A percentile compares a stretch with the other conserved stretches of the same genome.
Evolutionary conservation across 2,329 filamentous ascomycete species (phyloP).

Genomic region (Phialocephala sp.): DNA sequence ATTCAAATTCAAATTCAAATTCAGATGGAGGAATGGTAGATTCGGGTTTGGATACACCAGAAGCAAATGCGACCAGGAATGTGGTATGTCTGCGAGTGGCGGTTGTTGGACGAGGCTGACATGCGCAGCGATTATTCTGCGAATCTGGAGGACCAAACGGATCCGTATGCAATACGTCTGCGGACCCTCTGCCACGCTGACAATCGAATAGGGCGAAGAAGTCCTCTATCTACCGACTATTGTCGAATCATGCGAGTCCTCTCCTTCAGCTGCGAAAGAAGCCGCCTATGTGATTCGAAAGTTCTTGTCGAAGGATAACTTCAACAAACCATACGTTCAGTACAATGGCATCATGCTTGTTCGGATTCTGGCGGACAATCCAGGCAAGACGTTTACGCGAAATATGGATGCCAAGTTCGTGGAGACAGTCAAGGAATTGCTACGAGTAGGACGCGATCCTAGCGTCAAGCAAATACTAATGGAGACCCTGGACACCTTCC

Average conservation of each 20-base stretch:
- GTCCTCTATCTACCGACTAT: conserved; percentile 91
- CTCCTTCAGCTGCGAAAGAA: conserved; percentile 81
- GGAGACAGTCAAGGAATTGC: conserved; percentile 73
- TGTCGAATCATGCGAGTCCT: conserved; percentile 93
- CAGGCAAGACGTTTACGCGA: conserved; percentile 86
- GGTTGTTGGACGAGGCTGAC: conserved; percentile 19
- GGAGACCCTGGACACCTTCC: conserved; percentile 83
- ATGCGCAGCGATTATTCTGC: conserved; percentile 75
- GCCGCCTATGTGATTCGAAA: conserved; percentile 83
- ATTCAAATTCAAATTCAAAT: conserved; percentile 13
- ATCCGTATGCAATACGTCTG: conserved; percentile 50
- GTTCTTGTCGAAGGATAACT: conserved; percentile 77
- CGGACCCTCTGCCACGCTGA: conserved; percentile 22
- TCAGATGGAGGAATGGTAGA: conserved; percentile 30
- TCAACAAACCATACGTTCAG: conserved; percentile 70
- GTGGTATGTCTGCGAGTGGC: conserved; percentile 59
- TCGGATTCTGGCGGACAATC: conserved; percentile 91
- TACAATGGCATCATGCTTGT: conserved; percentile 97
- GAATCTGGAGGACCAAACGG: conserved; percentile 69
- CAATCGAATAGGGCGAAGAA: conserved; percentile 72
- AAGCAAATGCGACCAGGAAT: conserved; percentile 67
- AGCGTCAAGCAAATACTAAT: conserved; percentile 85
- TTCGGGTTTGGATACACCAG: conserved; percentile 62
- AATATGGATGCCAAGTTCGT: conserved; percentile 88
- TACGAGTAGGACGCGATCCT: conserved; percentile 73